Conservation (phyloP, 208 protist genomes). For the Trichomonas tenax region DNA sequence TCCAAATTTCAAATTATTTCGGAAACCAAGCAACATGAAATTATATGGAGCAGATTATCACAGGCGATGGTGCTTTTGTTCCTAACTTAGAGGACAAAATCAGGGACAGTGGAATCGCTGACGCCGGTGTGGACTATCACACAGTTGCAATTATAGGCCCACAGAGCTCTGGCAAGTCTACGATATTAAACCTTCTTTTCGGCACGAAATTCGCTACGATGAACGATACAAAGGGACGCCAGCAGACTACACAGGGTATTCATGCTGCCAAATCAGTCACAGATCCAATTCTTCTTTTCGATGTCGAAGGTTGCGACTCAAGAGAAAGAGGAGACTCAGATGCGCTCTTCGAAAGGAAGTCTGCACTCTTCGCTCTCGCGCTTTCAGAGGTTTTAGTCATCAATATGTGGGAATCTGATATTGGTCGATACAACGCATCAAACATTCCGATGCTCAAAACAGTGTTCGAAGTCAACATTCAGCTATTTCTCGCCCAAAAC, state of each 20-base stretch:
- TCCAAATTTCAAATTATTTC: too few relatives aligned
- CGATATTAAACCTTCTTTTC: slow-evolving; percentile 29
- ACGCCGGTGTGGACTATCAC: neutral
- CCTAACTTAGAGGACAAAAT: neutral
- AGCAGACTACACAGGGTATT: slow-evolving; percentile 32
- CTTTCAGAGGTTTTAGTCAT: slow-evolving; percentile 27
- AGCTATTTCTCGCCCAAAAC: neutral
- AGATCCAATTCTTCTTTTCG: slow-evolving; percentile 20
- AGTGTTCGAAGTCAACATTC: slow-evolving; percentile 31
- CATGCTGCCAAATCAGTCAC: neutral
- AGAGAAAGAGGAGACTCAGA: slow-evolving; percentile 20
- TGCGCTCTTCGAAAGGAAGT: slow-evolving; percentile 27
- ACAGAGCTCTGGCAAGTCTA: slow-evolving; percentile 22
- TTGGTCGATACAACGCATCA: slow-evolving; percentile 28
- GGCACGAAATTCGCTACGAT: slow-evolving; percentile 30
- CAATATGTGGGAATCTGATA: slow-evolving; percentile 33
- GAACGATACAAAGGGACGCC: neutral
- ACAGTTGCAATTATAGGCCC: neutral
- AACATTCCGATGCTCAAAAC: slow-evolving; percentile 19
- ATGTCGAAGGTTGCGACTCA: slow-evolving; percentile 31
- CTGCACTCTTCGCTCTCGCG: slow-evolving; percentile 21
- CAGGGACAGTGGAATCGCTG: neutral
- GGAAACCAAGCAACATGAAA: neutral
- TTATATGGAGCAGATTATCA: slow-evolving; percentile 18
- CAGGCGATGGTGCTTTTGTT: neutral